These are phyloP conservation scores for Cladophialophora exuberans DNA, from an alignment of 2,329 filamentous ascomycete genomes.

Conservation along the genomic window DNA sequence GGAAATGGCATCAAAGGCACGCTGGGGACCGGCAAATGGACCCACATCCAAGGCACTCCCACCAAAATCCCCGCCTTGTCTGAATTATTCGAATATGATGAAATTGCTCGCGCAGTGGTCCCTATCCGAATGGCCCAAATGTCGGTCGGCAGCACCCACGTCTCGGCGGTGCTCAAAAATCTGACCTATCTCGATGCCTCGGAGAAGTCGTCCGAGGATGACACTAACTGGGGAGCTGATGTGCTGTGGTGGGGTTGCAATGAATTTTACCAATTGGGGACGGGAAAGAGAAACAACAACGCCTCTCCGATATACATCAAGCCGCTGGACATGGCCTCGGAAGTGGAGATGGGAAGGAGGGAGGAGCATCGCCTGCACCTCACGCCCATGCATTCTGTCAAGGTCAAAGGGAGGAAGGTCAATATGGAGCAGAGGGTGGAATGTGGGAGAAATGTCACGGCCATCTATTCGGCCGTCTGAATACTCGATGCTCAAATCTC, in stretches of 20 bases:
- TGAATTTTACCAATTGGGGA: slow-evolving; percentile 90
- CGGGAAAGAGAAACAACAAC: slow-evolving; percentile 82
- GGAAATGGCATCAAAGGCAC: slow-evolving; percentile 83
- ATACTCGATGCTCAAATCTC: background rate
- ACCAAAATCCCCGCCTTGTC: slow-evolving; percentile 82
- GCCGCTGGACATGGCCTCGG: slow-evolving; percentile 69
- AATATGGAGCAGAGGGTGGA: slow-evolving; percentile 84
- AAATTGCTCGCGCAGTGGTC: slow-evolving; percentile 65
- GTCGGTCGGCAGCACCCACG: slow-evolving; percentile 78
- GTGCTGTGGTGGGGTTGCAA: slow-evolving; percentile 94
- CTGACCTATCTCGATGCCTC: slow-evolving; percentile 66
- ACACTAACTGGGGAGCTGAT: slow-evolving; percentile 87
- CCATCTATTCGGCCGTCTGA: slow-evolving; percentile 72
- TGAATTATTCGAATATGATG: slow-evolving; percentile 84
- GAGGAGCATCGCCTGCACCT: slow-evolving; percentile 79
- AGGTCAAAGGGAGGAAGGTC: slow-evolving; percentile 70
- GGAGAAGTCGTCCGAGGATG: slow-evolving; percentile 60
- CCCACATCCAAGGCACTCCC: slow-evolving; percentile 77
- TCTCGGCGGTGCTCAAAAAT: slow-evolving; percentile 81
- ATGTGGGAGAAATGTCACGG: slow-evolving; percentile 80
- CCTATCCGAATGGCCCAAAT: slow-evolving; percentile 78
- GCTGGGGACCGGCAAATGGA: slow-evolving; percentile 86
- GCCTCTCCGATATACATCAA: slow-evolving; percentile 76
- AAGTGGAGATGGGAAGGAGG: slow-evolving; percentile 63
- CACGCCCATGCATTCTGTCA: slow-evolving; percentile 73